Conservation (phyloP, 2,329 filamentous ascomycete species). For the Chlorencoelia australis region DNA sequence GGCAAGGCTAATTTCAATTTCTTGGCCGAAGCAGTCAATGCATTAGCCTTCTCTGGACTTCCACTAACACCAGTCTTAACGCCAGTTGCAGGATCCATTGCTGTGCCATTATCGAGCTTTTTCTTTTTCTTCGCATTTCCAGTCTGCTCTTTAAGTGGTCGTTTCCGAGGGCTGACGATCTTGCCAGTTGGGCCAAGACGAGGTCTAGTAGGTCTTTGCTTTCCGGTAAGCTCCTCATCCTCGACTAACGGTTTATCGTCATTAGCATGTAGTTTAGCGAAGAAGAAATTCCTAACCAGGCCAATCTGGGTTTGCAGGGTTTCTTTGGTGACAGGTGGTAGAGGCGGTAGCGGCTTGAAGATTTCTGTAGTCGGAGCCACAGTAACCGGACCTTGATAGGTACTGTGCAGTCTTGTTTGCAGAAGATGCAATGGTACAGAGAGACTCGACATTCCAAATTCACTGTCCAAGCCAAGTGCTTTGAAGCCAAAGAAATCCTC, state of each 20-base stretch:
- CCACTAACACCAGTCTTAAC: constrained; percentile 25
- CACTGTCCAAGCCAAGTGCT: constrained; percentile 81
- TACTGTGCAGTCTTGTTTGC: constrained; percentile 79
- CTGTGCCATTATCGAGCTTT: constrained; percentile 51
- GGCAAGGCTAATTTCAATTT: constrained; percentile 36
- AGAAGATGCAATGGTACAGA: constrained; percentile 90
- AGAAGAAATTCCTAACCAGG: constrained; percentile 84
- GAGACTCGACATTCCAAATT: constrained; percentile 78
- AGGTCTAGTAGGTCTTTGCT: constrained; percentile 60
- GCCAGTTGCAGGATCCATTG: constrained; percentile 25
- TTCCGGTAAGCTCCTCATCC: constrained; percentile 87
- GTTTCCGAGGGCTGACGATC: constrained; percentile 76
- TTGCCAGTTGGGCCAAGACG: constrained; percentile 68
- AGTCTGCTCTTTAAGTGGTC: constrained; percentile 71
- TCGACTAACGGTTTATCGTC: constrained; percentile 75
- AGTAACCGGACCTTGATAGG: constrained; percentile 61
- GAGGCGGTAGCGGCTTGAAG: constrained; percentile 57
- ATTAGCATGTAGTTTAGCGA: constrained; percentile 77
- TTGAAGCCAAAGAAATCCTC: constrained; percentile 99
- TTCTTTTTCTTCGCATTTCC: constrained; percentile 82
- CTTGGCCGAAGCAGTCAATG: constrained; percentile 38
- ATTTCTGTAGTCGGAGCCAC: constrained; percentile 41
- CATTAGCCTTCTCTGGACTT: constrained; percentile 30
- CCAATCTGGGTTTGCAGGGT: constrained; percentile 74
- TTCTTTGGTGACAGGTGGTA: constrained; percentile 70